Percentiles rank a stretch among this genome's conserved stretches.
Evolutionary conservation across 176 grass and related monocot genomes (phyloP).

Genomic region (Poa pratensis): DNA sequence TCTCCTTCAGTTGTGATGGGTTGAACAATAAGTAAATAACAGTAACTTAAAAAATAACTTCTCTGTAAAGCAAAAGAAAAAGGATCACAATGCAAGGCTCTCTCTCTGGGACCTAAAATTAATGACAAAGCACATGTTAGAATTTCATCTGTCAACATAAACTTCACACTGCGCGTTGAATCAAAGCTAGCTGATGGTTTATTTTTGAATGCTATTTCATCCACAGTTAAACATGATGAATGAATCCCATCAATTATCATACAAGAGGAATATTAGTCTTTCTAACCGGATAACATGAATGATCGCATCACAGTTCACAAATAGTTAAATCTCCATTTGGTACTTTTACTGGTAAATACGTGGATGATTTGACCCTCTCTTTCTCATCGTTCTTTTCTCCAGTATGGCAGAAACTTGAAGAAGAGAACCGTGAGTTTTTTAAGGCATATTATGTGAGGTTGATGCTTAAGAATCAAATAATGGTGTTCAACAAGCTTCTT

Average conservation of each 20-base stretch:
- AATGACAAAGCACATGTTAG: background rate
- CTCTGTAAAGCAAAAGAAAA: background rate
- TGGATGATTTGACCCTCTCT: slow-evolving; percentile 4
- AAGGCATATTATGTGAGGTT: slow-evolving; percentile 96
- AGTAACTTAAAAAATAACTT: background rate
- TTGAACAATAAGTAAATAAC: slow-evolving; percentile 2
- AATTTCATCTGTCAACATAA: background rate
- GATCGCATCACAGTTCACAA: background rate
- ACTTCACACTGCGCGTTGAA: background rate
- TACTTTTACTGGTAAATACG: slow-evolving; percentile 18
- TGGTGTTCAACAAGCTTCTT: slow-evolving; percentile 81
- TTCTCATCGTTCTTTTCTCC: slow-evolving; percentile 40
- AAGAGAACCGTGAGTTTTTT: slow-evolving; percentile 97
- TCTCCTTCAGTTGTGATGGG: background rate
- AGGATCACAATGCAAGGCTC: background rate
- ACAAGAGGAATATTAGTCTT: slow-evolving; percentile 27
- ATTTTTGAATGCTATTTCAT: background rate
- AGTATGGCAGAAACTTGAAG: slow-evolving; percentile 99
- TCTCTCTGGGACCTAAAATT: background rate
- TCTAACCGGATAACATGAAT: background rate
- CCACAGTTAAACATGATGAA: slow-evolving; percentile 7
- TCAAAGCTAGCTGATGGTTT: background rate
- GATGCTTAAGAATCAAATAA: slow-evolving; percentile 96
- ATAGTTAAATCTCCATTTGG: slow-evolving; percentile 1
- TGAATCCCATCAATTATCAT: background rate